Base-by-base conservation (phyloP, 495 filamentous ascomycete genomes). In the Talaromyces trachyspermus region DNA sequence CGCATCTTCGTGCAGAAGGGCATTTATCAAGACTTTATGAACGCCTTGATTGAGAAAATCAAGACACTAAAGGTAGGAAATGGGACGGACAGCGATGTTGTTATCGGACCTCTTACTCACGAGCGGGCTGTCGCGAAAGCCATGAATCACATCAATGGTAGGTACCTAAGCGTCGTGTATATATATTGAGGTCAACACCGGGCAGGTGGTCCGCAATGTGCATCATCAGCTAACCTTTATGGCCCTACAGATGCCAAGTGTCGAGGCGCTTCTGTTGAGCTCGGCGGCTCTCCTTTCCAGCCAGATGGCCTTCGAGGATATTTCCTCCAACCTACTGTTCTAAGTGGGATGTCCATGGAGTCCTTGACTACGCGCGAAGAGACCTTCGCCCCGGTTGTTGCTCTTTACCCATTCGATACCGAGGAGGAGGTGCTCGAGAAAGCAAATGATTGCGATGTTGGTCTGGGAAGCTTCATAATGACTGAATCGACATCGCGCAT, bases 241-340 rank as follows among this genome's bases (percentile, higher is more conserved):
- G n/a, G n/a, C n/a, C n/a, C n/a, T n/a, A n/a, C n/a, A n/a, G n/a
- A n/a, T n/a, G n/a, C n/a, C n/a, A n/a, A n/a, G n/a, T n/a, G n/a
- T n/a, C n/a, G n/a, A n/a, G n/a, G n/a, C n/a, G n/a, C n/a, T n/a
- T n/a, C n/a, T n/a, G n/a, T n/a, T n/a, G n/a, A n/a, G n/a, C n/a
- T n/a, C n/a, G n/a, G n/a, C n/a, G n/a, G n/a, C n/a, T n/a, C n/a
- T n/a, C n/a, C n/a, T n/a, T n/a, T n/a, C n/a, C n/a, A n/a, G n/a
- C n/a, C n/a, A n/a, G n/a, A n/a, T n/a, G n/a, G n/a, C n/a, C 0
- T 10, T 4, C 35, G 22, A n/a, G 44, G 44, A 7, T 46, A 32
- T 27, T 88, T 86, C 66, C 84, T 76, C 58, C 69, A 81, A 57
- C 81, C 81, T 14, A 88, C 85, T 0, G 77, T 89, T 26, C 70